Base-by-base conservation (phyloP, 208 protist species). In the Wallacemonas collosoma region DNA sequence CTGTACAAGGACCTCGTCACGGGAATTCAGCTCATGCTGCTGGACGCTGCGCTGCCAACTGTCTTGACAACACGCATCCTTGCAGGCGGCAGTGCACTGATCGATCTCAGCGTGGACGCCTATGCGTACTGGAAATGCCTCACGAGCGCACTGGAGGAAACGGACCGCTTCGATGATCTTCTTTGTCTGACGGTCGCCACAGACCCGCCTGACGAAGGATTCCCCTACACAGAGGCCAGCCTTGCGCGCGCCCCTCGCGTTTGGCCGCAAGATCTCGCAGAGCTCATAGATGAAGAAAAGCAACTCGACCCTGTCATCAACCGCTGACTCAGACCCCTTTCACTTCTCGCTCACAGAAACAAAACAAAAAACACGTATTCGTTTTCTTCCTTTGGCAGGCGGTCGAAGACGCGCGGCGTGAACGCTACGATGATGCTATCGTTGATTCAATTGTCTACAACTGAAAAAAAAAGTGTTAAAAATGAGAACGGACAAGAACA, bases 71-170 rank as follows among this genome's bases (percentile, higher is more conserved):
- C 73, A 9, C 69, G 77, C 2, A 66, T 69, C 12, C 36, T 80
- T 11, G 77, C 76, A 2, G 70, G 26, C 62, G 83, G 67, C 38
- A 44, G 17, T 4, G n/a, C 68, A 12, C 71, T 36, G 14, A 45
- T 55, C 17, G 60, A 44, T 3, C 43, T 65, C 12, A 35, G 40
- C 60, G 12, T 12, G 9, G 60, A 65, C 43, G 12, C 73, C 26
- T 91, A 87, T 48, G 48, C 77, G 12, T 89, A 91, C 68, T 95
- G 87, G 85, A 83, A 83, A 54, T 72, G 74, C 15, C 72, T 95
- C 1, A 50, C 78, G 6, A 65, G 74, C 40, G 48, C 83, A 4
- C 62, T 87, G 15, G 57, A 73, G 44, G 78, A 85, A 40, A 67
- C 76, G 36, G 83, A 85, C 36, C 81, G 84, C 71, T 73, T 65